A percentile compares a stretch with the other conserved stretches of the same genome.
Evolutionary conservation across 1,139 yeast species (phyloP).

Genomic region (Candida pseudoviswanathii): DNA sequence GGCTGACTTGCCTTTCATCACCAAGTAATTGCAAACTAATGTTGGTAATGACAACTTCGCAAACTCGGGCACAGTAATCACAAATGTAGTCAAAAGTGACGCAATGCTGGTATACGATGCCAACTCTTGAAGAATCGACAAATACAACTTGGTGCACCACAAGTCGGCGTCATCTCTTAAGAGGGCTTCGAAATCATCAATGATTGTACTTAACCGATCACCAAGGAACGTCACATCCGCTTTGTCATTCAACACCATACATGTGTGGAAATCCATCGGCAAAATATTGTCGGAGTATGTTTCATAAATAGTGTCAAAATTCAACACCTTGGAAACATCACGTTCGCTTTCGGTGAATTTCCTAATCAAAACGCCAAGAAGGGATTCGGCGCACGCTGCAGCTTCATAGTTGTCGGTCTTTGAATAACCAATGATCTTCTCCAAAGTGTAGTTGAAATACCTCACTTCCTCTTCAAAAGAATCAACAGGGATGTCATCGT

Average conservation of each 20-base stretch:
- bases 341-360: constrained; percentile 19
- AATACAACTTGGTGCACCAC: constrained; percentile 36
- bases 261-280: constrained; percentile 37
- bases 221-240: constrained; percentile 21
- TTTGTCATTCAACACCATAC: constrained; percentile 31
- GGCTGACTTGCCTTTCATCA: constrained; percentile 15
- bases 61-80: constrained; percentile 23
- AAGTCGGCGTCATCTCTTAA: constrained; percentile 14
- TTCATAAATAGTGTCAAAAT: constrained; percentile 20
- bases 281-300: constrained; percentile 21
- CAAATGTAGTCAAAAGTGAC: constrained; percentile 28
- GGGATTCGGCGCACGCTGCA: constrained; percentile 36
- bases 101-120: constrained; percentile 23
- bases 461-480: constrained; percentile 11
- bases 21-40: constrained; percentile 26
- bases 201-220: constrained; percentile 17
- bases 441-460: constrained; percentile 20
- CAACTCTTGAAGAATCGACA: constrained; percentile 38
- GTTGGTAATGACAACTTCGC: constrained; percentile 27
- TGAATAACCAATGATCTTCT: constrained; percentile 14
- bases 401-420: constrained; percentile 16
- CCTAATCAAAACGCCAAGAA: constrained; percentile 39
- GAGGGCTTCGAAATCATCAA: constrained; percentile 14
- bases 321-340: constrained; percentile 20
- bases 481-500: constrained; percentile 14